phyloP scores from a whole-genome alignment of 495 filamentous ascomycete species.

The Acidiella bohemica region DNA sequence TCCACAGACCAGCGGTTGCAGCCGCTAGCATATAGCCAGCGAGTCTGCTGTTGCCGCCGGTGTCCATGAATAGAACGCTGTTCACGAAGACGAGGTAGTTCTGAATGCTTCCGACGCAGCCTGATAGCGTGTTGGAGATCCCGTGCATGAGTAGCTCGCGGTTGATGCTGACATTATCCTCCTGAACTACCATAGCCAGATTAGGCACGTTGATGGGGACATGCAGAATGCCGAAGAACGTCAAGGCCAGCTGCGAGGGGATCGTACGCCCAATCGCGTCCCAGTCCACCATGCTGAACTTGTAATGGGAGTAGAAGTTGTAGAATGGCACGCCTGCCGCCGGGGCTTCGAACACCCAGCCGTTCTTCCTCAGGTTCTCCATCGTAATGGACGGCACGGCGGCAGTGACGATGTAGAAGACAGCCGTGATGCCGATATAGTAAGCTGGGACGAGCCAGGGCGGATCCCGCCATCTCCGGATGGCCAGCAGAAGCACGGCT shows the following conservation, averaged over 20 bases:
- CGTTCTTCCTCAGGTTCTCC: conserved; percentile 46
- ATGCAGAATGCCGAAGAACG: conserved; percentile 93
- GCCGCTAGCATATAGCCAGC: conserved; percentile 77
- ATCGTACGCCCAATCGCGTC: conserved; percentile 62
- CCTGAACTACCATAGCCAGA: conserved; percentile 71
- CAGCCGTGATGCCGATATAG: conserved; percentile 62
- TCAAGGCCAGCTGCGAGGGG: conserved; percentile 92
- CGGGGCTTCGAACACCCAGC: conserved; percentile 86
- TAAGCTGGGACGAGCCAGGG: conserved; percentile 77
- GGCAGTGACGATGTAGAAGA: conserved; percentile 73
- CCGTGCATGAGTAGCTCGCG: conserved; percentile 88
- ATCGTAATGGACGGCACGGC: conserved; percentile 50
- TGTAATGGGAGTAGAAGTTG: conserved; percentile 90
- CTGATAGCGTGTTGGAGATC: conserved; percentile 81
- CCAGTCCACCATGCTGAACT: conserved; percentile 42
- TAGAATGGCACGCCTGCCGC: conserved; percentile 81
- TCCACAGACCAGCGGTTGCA: conserved; percentile 65
- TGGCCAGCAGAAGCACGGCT: conserved; percentile 57
- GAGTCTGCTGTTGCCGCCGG: conserved; percentile 71
- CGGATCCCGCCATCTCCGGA: conserved; percentile 60
- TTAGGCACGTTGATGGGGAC: conserved; percentile 97
- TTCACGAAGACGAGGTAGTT: conserved; percentile 98
- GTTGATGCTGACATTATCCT: conserved; percentile 82
- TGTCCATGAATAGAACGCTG: conserved; percentile 84
- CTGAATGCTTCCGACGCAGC: conserved; percentile 77